Conservation (phyloP, 164 flowering plant genomes). For the Magnolia kwangsiensis region DNA sequence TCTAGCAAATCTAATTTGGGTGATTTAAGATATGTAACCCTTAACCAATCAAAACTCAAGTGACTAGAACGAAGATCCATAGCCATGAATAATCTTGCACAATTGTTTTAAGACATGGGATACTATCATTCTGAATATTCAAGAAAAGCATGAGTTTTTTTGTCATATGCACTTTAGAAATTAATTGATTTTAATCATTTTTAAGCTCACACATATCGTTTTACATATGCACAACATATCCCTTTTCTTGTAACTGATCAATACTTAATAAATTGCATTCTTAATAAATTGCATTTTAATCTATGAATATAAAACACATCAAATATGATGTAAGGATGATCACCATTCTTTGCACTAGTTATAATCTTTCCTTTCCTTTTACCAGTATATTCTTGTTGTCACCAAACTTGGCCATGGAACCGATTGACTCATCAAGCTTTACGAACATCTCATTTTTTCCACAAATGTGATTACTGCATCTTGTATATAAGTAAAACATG, state of each 20-base stretch:
- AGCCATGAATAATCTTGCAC: slow-evolving; percentile 6
- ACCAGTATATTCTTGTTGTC: slow-evolving; percentile 2
- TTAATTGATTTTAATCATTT: background rate
- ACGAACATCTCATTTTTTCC: slow-evolving; percentile 18
- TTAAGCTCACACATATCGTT: background rate
- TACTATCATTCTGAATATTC: slow-evolving; percentile 7
- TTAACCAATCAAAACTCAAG: slow-evolving; percentile 10
- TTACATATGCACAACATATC: slow-evolving; percentile 9
- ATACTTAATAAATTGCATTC: slow-evolving; percentile 9
- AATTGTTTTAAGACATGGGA: background rate
- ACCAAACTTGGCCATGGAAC: slow-evolving; percentile 14
- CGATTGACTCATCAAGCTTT: slow-evolving; percentile 18
- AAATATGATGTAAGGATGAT: slow-evolving; percentile 5
- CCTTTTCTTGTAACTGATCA: slow-evolving; percentile 9
- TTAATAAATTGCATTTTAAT: slow-evolving; percentile 2
- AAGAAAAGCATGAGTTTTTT: slow-evolving; percentile 1
- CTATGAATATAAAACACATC: slow-evolving; percentile 8
- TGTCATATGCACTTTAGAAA: slow-evolving; percentile 8
- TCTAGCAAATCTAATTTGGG: background rate
- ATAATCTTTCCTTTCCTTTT: slow-evolving; percentile 4
- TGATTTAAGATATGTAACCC: slow-evolving; percentile 2
- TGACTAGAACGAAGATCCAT: slow-evolving; percentile 8
- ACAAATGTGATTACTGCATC: background rate
- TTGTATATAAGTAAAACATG: slow-evolving; percentile 18
- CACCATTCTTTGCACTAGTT: background rate